Evolutionary conservation across 805 yeast species (phyloP).

Genomic region (Kazachstania bromeliacearum): DNA sequence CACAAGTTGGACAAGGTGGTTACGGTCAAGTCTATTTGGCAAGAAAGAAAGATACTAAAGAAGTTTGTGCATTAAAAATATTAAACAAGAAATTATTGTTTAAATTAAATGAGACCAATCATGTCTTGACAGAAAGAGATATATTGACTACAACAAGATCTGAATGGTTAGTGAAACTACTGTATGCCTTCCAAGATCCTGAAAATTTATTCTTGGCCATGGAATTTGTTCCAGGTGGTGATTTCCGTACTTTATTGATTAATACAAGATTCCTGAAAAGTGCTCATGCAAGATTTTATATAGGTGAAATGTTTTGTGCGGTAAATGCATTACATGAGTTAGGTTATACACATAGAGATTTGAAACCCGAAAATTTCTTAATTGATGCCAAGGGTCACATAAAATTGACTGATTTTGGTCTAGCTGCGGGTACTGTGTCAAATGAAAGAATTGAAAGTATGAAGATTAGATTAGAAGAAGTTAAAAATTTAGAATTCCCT

Average conservation of each 20-base stretch:
- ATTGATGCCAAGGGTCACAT: constrained; percentile 70
- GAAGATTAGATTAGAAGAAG: constrained; percentile 59
- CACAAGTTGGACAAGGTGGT: constrained; percentile 99
- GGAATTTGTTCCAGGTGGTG: constrained; percentile 99
- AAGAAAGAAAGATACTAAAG: constrained; percentile 85
- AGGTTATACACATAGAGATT: constrained; percentile 94
- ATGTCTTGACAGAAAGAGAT: constrained; percentile 92
- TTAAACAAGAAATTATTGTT: constrained; percentile 77
- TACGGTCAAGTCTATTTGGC: constrained; percentile 98
- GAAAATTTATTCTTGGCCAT: constrained; percentile 88
- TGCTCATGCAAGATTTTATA: constrained; percentile 90
- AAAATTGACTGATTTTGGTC: constrained; percentile 81
- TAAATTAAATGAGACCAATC: constrained; percentile 90
- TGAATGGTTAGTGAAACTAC: constrained; percentile 89
- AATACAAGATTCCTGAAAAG: constrained; percentile 90
- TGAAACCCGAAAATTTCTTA: constrained; percentile 88
- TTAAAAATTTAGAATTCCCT: constrained; percentile 65
- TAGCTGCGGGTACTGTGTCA: constrained; percentile 93
- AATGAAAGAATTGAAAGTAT: constrained; percentile 88
- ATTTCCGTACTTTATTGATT: constrained; percentile 85
- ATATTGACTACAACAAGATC: constrained; percentile 91
- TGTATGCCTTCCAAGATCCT: constrained; percentile 91
- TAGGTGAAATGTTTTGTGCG: constrained; percentile 93
- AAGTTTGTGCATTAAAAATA: constrained; percentile 90
- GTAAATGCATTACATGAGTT: constrained; percentile 88